These are phyloP conservation scores for Exserohilum turcica DNA, from an alignment of 2,329 filamentous ascomycete genomes.

Conservation along the genomic window DNA sequence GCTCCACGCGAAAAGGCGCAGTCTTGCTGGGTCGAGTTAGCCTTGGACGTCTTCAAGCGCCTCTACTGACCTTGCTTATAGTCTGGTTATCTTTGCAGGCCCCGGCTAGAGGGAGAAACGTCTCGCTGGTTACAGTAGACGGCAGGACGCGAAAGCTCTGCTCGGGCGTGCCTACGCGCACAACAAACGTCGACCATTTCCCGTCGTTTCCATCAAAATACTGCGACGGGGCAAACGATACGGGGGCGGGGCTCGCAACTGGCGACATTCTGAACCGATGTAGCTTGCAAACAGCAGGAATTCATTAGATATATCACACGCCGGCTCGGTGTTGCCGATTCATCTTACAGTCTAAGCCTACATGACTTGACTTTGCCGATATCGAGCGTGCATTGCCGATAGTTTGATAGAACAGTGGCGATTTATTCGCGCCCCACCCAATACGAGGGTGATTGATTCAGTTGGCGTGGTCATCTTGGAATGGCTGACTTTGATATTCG, in stretches of 20 bases:
- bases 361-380: neutral
- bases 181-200: conserved; percentile 34
- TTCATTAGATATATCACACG: too few relatives aligned
- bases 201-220: conserved; percentile 16
- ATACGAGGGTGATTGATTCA: neutral
- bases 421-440: neutral
- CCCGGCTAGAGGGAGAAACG: conserved; percentile 16
- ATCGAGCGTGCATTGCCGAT: neutral
- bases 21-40: neutral
- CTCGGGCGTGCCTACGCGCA: conserved; percentile 35
- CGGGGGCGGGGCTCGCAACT: neutral
- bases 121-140: conserved; percentile 19
- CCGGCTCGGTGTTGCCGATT: neutral
- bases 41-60: too few relatives aligned
- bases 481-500: neutral
- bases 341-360: neutral
- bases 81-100: conserved; percentile 11
- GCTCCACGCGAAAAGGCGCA: conserved; percentile 15
- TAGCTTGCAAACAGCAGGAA: too few relatives aligned
- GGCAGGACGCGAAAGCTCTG: conserved; percentile 37
- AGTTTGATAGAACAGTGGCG: too few relatives aligned
- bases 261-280: neutral
- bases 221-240: neutral
- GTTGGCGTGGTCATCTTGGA: neutral
- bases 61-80: neutral